Evolutionary conservation across 345 rosid genomes (phyloP).

Genomic region (Ceriops tagal): DNA sequence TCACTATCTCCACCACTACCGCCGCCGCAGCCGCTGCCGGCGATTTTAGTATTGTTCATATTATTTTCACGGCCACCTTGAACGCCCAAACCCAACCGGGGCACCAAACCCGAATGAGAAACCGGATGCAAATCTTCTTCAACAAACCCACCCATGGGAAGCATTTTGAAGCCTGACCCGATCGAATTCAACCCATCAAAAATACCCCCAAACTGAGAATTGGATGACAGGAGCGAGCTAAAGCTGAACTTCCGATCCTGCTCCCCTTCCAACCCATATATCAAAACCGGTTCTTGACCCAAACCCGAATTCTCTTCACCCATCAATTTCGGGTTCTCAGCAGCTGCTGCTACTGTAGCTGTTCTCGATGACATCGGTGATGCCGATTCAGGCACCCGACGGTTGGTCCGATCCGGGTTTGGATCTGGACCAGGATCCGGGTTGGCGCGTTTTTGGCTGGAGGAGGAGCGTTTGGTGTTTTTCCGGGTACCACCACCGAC

Average conservation of each 20-base stretch:
- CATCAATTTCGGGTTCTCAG: not conserved
- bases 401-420: constrained; percentile 18
- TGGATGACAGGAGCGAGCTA: constrained; percentile 50
- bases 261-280: constrained; percentile 43
- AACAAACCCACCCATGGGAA: constrained; percentile 26
- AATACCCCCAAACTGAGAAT: constrained; percentile 38
- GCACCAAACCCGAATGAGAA: constrained; percentile 15
- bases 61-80: constrained; percentile 18
- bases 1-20: constrained; percentile 14
- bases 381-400: constrained; percentile 16
- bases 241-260: constrained; percentile 53
- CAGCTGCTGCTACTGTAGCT: not conserved
- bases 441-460: constrained; percentile 29
- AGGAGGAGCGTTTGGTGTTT: constrained; percentile 46
- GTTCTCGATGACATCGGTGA: constrained; percentile 11
- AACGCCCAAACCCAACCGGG: constrained; percentile 16
- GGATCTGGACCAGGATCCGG: constrained; percentile 24
- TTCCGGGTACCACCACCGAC: constrained; percentile 87
- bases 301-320: constrained; percentile 18
- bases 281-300: constrained; percentile 38
- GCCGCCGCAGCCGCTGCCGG: not conserved
- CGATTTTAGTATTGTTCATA: not conserved
- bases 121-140: constrained; percentile 35
- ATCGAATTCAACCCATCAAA: constrained; percentile 43
- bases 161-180: constrained; percentile 43